Evolutionary conservation across 768 basidiomycete genomes (phyloP), one percentile per base, ranked within the genome.

Genomic region (Pleurotus ostreatus): DNA sequence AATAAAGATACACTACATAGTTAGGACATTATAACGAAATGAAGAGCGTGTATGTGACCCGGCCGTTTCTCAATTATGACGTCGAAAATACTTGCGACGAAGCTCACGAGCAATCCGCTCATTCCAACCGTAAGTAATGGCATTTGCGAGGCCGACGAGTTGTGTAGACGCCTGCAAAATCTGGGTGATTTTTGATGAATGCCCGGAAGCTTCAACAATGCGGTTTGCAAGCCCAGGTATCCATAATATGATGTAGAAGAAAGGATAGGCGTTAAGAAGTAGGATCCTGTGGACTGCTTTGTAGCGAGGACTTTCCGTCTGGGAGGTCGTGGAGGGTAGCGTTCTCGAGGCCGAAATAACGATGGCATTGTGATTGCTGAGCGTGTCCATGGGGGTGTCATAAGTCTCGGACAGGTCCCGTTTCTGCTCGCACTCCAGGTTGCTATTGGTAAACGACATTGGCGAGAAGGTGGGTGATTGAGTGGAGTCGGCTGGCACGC

Each of bases 231-330:
- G 48, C 22, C 58, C 60, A 15, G 60, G 60, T 25, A 61, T 44
- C 61, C 61, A 61, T 12, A 61, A 12, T 11, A 61, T 44, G 26
- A 61, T 61, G 37, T 61, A 61, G n/a, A 55, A 55, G 22, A 61
- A 25, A n/a, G 59, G 61, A 41, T 61, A 61, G 5, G 61, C 61
- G 22, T 57, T 61, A 8, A 61, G 58, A 26, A 60, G 55, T 16
- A 60, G 22, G 15, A 59, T 57, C 23, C 52, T 47, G 37, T 53
- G 49, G 8, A 53, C 25, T 11, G 51, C 51, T 23, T 41, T 53
- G 39, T 53, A 41, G 15, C 39, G 51, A 13, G 8, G 39, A n/a
- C 41, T 26, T 30, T 51, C 49, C 8, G 1, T 9, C 30, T 34
- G 30, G 30, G 8, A 34, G 30, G 8, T 11, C 30, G 0, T 9